Percentiles rank a stretch among this genome's conserved stretches.
Evolutionary conservation across 169 alveolate genomes (phyloP).

Genomic region (Eimeria zaria): DNA sequence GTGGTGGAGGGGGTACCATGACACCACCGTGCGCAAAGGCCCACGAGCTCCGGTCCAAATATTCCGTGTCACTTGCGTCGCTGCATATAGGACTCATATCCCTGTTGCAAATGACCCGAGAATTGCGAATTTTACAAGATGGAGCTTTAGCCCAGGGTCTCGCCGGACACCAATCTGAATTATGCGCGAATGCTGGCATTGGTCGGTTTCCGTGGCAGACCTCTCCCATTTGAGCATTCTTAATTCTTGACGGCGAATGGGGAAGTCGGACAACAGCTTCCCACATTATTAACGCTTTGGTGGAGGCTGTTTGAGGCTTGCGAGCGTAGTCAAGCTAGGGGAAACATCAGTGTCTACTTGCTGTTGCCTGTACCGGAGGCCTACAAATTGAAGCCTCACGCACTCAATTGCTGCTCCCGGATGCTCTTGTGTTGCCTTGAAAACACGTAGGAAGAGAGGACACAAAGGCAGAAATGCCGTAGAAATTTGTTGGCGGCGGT

Average conservation of each 20-base stretch:
- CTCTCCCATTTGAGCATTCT: slow-evolving; percentile 17
- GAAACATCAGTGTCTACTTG: background rate
- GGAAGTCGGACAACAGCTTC: background rate
- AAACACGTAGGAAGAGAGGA: background rate
- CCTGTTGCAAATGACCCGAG: slow-evolving; percentile 18
- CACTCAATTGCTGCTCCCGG: background rate
- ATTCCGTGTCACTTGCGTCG: slow-evolving; percentile 65
- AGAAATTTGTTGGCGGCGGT: background rate
- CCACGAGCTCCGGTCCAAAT: slow-evolving; percentile 22
- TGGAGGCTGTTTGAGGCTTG: background rate
- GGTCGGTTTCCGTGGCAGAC: slow-evolving; percentile 19
- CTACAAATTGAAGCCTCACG: background rate
- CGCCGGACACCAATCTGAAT: slow-evolving; percentile 13
- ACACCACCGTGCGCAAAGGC: background rate
- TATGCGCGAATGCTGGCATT: background rate
- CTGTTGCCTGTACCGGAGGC: background rate
- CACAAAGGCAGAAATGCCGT: background rate
- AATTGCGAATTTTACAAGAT: background rate
- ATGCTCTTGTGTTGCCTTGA: background rate
- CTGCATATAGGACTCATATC: slow-evolving; percentile 69
- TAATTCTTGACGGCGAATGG: background rate
- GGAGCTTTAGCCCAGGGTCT: slow-evolving; percentile 27
- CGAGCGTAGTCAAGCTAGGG: background rate
- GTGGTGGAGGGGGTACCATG: slow-evolving; percentile 61
- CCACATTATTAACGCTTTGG: slow-evolving; percentile 35